Base-by-base conservation (phyloP, 2,329 filamentous ascomycete species). In the Venturia pyrina region DNA sequence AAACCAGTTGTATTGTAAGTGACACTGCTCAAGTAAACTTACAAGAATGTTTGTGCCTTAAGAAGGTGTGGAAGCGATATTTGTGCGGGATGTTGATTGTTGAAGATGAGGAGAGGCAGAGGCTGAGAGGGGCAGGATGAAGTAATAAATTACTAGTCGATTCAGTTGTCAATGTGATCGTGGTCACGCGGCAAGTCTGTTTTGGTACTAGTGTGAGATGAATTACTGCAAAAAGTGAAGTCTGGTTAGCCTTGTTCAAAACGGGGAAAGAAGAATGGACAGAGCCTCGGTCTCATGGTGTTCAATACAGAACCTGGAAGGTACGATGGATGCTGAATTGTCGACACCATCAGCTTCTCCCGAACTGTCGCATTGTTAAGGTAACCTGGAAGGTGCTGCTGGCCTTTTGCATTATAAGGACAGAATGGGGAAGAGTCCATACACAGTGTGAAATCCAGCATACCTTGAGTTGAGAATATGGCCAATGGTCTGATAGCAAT, bases 201-300 rank as follows among this genome's bases (percentile, higher is more conserved):
- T 34, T 59, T 59, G 28, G 53, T 19, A 32, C 8, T 37, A 59
- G 53, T 37, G 53, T 37, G 46, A 50, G 53, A 13, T 59, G 53
- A 37, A 59, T 59, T n/a, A 59, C 53, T 59, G 15, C 32, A n/a
- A 37, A 53, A 59, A 59, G 53, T 59, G 53, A 59, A 59, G 28
- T 32, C 19, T 59, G 53, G 19, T 59, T 37, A 59, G 53, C 53
- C 40, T 59, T 37, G 32, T 59, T 37, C 28, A 15, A 19, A 37
- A 59, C 3, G 32, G 32, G 37, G 53, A 59, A n/a, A 37, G 28
- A 19, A 13, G 7, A 15, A 28, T 57, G 28, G 28, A 37, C 8
- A 19, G 28, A 5, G 53, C 17, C 32, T 59, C 8, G 28, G 15
- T 34, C 53, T 37, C 32, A 32, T 59, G 32, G 37, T 59, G 53